These are phyloP conservation scores for Phascolomyces articulosus DNA, from an alignment of 371 early-diverging fungal species.

Conservation along the genomic window DNA sequence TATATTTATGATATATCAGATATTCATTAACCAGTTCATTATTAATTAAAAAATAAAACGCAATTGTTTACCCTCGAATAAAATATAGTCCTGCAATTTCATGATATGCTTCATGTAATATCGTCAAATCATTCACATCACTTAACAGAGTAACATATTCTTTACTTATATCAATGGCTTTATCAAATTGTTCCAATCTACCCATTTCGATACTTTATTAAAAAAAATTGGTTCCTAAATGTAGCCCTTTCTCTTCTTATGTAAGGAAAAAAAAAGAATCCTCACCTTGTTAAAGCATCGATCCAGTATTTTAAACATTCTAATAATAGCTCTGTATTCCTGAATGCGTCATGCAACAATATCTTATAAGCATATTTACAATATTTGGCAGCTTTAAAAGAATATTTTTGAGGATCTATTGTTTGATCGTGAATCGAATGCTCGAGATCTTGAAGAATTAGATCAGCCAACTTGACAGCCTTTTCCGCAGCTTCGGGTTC, in stretches of 20 bases:
- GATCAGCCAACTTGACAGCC: slow-evolving; percentile 25
- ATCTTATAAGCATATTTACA: not conserved
- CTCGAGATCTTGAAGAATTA: slow-evolving; percentile 24
- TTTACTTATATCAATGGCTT: not conserved
- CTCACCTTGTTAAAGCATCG: not conserved
- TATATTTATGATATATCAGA: not conserved
- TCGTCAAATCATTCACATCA: slow-evolving; percentile 7
- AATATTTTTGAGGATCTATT: not conserved
- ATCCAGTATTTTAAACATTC: not conserved
- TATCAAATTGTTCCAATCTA: not conserved
- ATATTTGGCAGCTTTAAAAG: not conserved
- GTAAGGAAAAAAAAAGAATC: no score
- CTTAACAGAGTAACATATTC: not conserved
- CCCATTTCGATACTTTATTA: no score
- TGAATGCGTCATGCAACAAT: not conserved
- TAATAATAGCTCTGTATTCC: not conserved
- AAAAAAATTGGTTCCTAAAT: no score
- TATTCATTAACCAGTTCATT: no score
- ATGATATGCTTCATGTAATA: slow-evolving; percentile 27
- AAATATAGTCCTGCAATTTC: slow-evolving; percentile 36
- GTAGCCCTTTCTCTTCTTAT: no score
- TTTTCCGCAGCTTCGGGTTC: slow-evolving; percentile 16
- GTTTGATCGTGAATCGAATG: not conserved
- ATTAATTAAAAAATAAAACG: not conserved
- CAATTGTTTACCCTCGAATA: slow-evolving; percentile 22